phyloP scores from a whole-genome alignment of 2,329 filamentous ascomycete species.

The Tolypocladium tundrense region DNA sequence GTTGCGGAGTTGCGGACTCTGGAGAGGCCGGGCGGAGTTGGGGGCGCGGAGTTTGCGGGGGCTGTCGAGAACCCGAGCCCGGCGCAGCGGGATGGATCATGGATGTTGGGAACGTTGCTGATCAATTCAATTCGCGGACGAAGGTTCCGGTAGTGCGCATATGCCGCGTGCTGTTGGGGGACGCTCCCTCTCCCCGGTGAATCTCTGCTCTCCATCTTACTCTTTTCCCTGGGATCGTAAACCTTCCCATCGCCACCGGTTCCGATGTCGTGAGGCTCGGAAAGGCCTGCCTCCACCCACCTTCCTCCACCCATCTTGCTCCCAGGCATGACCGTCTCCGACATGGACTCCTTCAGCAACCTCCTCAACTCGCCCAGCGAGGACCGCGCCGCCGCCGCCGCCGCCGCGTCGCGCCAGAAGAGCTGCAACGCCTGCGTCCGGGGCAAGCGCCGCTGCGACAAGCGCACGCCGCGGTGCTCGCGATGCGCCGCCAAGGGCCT shows the following conservation, averaged over 20 bases:
- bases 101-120: background rate
- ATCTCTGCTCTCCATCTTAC: background rate
- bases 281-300: background rate
- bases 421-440: conserved; percentile 38
- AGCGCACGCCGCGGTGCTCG: conserved; percentile 29
- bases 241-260: background rate
- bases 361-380: background rate
- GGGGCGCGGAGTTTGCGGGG: background rate
- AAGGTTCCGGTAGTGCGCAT: background rate
- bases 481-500: conserved; percentile 31
- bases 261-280: background rate
- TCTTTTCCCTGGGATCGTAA: background rate
- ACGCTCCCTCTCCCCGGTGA: background rate
- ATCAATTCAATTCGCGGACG: too few species aligned
- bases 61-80: background rate
- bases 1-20: conserved; percentile 6
- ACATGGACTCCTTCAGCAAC: background rate
- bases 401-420: conserved; percentile 36
- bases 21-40: background rate
- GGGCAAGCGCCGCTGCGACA: conserved; percentile 37
- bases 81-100: background rate
- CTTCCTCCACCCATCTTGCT: background rate
- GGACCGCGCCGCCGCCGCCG: conserved; percentile 4
- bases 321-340: background rate
- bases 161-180: background rate